These are phyloP conservation scores for Cercophora samala DNA, from an alignment of 495 filamentous ascomycete species.

Conservation along the genomic window DNA sequence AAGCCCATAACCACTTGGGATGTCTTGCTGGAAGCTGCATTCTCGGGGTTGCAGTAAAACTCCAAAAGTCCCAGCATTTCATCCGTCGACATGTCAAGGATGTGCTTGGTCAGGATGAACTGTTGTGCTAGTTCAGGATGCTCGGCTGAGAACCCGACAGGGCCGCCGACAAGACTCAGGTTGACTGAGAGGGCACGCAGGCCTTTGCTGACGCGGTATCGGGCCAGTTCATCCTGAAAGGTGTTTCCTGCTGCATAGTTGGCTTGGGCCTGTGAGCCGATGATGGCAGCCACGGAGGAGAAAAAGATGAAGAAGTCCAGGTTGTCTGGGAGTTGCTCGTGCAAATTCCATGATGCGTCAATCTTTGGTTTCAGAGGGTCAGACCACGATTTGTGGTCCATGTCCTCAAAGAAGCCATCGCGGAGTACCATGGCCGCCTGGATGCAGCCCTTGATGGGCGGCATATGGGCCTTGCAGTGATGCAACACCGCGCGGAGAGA, in stretches of 20 bases:
- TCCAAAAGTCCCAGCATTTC: not conserved
- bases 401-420: conserved; percentile 37
- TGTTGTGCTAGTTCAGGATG: not conserved
- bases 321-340: conserved; percentile 27
- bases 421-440: conserved; percentile 38
- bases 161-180: conserved; percentile 21
- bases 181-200: conserved; percentile 21
- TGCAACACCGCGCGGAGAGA: conserved; percentile 7
- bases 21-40: not conserved
- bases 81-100: not conserved
- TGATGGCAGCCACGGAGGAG: conserved; percentile 39
- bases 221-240: conserved; percentile 48
- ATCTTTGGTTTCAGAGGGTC: conserved; percentile 46
- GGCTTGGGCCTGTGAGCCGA: conserved; percentile 52
- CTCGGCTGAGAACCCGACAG: conserved; percentile 26
- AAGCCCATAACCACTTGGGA: not conserved
- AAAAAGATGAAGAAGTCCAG: conserved; percentile 61
- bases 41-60: not conserved
- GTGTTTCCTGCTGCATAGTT: conserved; percentile 58
- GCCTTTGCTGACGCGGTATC: conserved; percentile 27
- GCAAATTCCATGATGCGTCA: conserved; percentile 35
- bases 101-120: not conserved
- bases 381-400: conserved; percentile 39
- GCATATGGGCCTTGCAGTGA: conserved; percentile 30
- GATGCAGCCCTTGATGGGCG: conserved; percentile 50